Conservation (phyloP, 306 rosid species). For the Quercus ilex region DNA sequence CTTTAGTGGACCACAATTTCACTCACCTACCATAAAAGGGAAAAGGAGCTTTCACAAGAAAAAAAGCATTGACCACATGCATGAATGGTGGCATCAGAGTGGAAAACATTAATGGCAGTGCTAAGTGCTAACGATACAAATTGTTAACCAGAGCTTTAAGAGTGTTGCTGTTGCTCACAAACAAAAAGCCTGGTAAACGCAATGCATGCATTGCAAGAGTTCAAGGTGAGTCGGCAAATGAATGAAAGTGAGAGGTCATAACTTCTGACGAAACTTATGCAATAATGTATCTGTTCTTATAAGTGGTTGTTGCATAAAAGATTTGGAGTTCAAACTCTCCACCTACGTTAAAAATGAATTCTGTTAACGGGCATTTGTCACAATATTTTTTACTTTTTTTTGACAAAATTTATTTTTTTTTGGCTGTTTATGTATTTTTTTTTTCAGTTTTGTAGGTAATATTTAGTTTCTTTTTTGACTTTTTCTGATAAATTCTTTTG, state of each 20-base stretch:
- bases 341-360: fast-evolving
- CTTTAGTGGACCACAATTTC: neutral
- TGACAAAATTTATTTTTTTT: too few species aligned
- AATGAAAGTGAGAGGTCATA: neutral
- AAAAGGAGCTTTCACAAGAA: neutral
- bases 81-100: neutral
- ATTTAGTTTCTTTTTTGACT: too few species aligned
- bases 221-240: neutral
- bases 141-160: too few species aligned
- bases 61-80: neutral
- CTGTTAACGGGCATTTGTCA: too few species aligned
- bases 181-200: neutral
- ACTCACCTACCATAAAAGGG: neutral
- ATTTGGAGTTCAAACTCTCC: too few species aligned
- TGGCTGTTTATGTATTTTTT: too few species aligned
- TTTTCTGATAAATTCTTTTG: too few species aligned
- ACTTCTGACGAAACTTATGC: neutral
- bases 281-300: neutral
- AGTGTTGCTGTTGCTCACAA: neutral
- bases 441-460: too few species aligned
- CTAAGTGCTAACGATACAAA: too few species aligned
- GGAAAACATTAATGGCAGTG: too few species aligned
- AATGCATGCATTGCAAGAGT: neutral
- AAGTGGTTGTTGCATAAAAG: too few species aligned
- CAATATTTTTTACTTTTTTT: too few species aligned